phyloP scores from a whole-genome alignment of 257 asterid genomes.

The Mitragyna speciosa region DNA sequence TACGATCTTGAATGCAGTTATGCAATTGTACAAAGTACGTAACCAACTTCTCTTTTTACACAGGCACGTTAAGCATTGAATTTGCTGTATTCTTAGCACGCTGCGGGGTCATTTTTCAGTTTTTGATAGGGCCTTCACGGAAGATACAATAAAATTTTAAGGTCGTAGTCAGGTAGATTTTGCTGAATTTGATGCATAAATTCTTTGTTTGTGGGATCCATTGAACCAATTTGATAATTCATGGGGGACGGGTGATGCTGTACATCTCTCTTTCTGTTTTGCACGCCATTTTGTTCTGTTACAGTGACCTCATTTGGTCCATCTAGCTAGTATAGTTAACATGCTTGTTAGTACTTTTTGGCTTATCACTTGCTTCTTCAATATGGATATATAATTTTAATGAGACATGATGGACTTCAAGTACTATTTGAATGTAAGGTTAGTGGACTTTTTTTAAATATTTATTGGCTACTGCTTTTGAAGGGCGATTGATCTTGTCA shows the following conservation, averaged over 20 bases:
- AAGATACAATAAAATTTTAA: neutral
- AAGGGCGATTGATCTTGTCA: neutral
- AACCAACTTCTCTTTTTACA: neutral
- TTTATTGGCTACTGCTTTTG: neutral
- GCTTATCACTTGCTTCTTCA: neutral
- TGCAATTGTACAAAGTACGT: conserved; percentile 78
- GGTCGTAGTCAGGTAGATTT: conserved; percentile 11
- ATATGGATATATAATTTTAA: neutral
- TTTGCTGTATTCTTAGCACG: conserved; percentile 12
- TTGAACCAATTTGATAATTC: conserved; percentile 4
- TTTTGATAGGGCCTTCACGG: neutral
- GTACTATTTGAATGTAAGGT: neutral
- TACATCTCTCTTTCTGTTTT: neutral
- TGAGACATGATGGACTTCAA: neutral
- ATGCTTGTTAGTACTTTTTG: neutral
- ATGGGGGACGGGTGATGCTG: neutral
- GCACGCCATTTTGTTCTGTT: neutral
- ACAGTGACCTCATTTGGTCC: conserved; percentile 7
- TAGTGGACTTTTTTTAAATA: neutral
- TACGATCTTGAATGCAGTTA: conserved; percentile 58
- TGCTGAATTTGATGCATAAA: conserved; percentile 14
- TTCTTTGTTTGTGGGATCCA: conserved; percentile 12
- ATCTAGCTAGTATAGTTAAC: neutral
- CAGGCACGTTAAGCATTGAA: too few relatives aligned
- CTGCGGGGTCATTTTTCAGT: conserved; percentile 39